A percentile compares a stretch with the other conserved stretches of the same genome.
phyloP scores from a whole-genome alignment of 805 yeast species.

The Cyberlindnera maclurae region DNA sequence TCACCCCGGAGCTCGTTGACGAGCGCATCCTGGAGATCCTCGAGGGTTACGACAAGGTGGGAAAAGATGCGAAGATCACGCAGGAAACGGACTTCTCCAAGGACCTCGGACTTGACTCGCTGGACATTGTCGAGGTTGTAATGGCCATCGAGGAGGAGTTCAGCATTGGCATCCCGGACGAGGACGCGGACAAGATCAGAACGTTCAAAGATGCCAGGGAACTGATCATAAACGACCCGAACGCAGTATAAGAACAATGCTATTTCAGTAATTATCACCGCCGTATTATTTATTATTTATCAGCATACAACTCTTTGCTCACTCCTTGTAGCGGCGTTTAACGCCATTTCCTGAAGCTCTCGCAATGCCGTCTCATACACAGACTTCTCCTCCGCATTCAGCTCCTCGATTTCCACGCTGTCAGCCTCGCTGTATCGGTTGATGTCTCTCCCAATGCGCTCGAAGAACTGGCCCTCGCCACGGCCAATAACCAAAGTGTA shows the following conservation, averaged over 20 bases:
- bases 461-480: constrained; percentile 67
- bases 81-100: constrained; percentile 48
- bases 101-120: constrained; percentile 64
- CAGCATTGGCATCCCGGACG: constrained; percentile 65
- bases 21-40: constrained; percentile 58
- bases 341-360: constrained; percentile 34
- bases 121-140: constrained; percentile 64
- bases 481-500: constrained; percentile 67
- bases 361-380: constrained; percentile 39
- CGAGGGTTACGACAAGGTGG: constrained; percentile 55
- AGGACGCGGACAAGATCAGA: constrained; percentile 78
- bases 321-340: too few relatives aligned
- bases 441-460: constrained; percentile 42
- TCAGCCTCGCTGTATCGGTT: constrained; percentile 39
- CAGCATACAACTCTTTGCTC: constrained; percentile 5
- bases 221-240: constrained; percentile 40
- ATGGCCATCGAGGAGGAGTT: constrained; percentile 70
- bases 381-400: constrained; percentile 22
- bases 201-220: constrained; percentile 83
- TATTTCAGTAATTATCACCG: too few relatives aligned
- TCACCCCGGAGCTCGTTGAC: constrained; percentile 54
- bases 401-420: constrained; percentile 23
- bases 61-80: constrained; percentile 24
- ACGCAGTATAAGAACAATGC: constrained; percentile 13
- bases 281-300: constrained; percentile 3